These are phyloP conservation scores for Cladorrhinum samala DNA, from an alignment of 495 filamentous ascomycete species.

Conservation along the genomic window DNA sequence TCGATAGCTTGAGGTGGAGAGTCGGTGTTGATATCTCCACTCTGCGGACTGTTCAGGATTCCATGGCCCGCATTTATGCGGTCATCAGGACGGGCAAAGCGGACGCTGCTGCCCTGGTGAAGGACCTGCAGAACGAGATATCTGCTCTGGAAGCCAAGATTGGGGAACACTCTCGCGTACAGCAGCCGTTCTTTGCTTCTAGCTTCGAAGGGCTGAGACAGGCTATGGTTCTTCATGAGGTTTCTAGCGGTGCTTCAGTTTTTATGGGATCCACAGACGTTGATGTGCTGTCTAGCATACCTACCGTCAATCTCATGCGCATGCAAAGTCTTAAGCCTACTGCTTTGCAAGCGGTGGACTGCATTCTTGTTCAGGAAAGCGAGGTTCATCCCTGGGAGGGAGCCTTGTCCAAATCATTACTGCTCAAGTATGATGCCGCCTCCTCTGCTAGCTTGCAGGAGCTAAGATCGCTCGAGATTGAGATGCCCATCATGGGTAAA, in stretches of 20 bases:
- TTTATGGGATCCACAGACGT: conserved; percentile 24
- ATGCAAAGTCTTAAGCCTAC: conserved; percentile 31
- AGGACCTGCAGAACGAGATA: conserved; percentile 53
- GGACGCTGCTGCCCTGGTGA: conserved; percentile 39
- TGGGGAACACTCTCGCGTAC: conserved; percentile 33
- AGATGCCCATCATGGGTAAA: conserved; percentile 56
- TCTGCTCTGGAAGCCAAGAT: conserved; percentile 44
- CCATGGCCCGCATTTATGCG: conserved; percentile 47
- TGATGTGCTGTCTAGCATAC: conserved; percentile 39
- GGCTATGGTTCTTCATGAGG: conserved; percentile 44
- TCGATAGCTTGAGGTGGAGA: conserved; percentile 59
- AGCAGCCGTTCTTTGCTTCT: conserved; percentile 49
- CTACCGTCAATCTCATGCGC: conserved; percentile 41
- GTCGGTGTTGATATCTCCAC: conserved; percentile 37
- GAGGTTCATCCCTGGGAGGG: conserved; percentile 44
- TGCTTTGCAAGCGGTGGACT: conserved; percentile 40
- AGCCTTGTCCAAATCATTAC: conserved; percentile 47
- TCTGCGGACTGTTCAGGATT: conserved; percentile 41
- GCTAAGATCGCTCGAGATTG: conserved; percentile 58
- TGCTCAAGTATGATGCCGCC: conserved; percentile 50
- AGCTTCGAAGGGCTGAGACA: conserved; percentile 66
- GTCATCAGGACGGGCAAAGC: conserved; percentile 39
- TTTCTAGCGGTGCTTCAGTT: conserved; percentile 15
- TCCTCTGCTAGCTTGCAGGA: conserved; percentile 52
- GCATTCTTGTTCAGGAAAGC: conserved; percentile 31